phyloP scores from a whole-genome alignment of 163 green algal species.

The Coccomyxa subellipsoidea region DNA sequence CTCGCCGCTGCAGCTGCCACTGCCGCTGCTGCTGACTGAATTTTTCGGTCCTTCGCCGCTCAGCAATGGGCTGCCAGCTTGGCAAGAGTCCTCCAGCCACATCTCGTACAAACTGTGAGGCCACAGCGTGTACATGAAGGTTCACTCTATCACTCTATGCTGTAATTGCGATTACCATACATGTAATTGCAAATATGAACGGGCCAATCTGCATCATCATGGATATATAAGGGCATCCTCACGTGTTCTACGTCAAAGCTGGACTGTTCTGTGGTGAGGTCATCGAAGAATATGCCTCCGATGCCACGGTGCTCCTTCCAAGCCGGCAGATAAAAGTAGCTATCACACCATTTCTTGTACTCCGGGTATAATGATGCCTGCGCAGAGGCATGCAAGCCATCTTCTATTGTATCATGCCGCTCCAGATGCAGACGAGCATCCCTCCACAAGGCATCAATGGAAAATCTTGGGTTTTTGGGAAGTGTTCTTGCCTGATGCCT shows the following conservation, averaged over 20 bases:
- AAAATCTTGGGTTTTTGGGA: no score
- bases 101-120: constrained; percentile 52
- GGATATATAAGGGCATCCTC: not conserved
- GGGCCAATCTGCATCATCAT: no score
- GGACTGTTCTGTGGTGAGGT: constrained; percentile 52
- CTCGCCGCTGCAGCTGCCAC: constrained; percentile 88
- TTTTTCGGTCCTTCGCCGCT: constrained; percentile 25
- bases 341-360: constrained; percentile 91
- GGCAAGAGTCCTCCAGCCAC: constrained; percentile 76
- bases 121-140: not conserved
- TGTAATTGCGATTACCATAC: not conserved
- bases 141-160: not conserved
- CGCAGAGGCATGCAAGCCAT: constrained; percentile 49
- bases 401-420: no score
- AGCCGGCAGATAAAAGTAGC: constrained; percentile 96
- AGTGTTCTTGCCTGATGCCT: not conserved
- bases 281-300: constrained; percentile 98
- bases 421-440: no score
- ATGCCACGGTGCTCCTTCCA: constrained; percentile 92
- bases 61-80: constrained; percentile 76
- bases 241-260: not conserved
- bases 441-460: no score
- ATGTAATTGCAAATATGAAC: not conserved
- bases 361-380: constrained; percentile 69
- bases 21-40: constrained; percentile 73